Evolutionary conservation across 192 early-diverging fungal genomes (phyloP).

Genomic region (Rhizophlyctis rosea): DNA sequence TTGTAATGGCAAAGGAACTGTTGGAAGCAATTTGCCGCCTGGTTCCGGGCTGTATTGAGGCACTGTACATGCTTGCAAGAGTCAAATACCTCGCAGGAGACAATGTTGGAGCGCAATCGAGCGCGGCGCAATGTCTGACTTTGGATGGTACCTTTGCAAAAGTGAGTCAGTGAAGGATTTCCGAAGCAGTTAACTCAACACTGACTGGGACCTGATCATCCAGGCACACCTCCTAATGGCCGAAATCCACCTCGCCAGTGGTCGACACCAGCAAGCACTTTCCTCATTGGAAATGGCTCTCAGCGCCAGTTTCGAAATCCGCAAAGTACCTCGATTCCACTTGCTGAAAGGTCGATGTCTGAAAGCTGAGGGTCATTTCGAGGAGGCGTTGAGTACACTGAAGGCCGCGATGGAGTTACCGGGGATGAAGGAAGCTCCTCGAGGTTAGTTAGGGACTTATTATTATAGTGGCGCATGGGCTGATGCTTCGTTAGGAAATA

Average conservation of each 20-base stretch:
- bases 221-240: conserved; percentile 48
- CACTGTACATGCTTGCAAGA: conserved; percentile 41
- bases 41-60: conserved; percentile 42
- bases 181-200: no score
- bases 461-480: neutral
- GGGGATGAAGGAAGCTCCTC: conserved; percentile 29
- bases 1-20: conserved; percentile 29
- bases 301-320: conserved; percentile 52
- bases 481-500: conserved; percentile 1
- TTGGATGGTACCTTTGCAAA: conserved; percentile 38
- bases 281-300: conserved; percentile 50
- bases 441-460: conserved; percentile 27
- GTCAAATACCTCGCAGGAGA: conserved; percentile 41
- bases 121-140: conserved; percentile 31
- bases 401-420: conserved; percentile 34
- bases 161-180: conserved; percentile 28
- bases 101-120: conserved; percentile 25
- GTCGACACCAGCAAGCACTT: conserved; percentile 27
- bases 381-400: conserved; percentile 40
- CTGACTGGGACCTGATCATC: no score
- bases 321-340: conserved; percentile 40
- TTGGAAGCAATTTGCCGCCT: conserved; percentile 38
- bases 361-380: conserved; percentile 32
- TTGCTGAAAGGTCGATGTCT: conserved; percentile 42
- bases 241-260: conserved; percentile 41